Conservation (phyloP, 768 basidiomycete species). For the Mrakia hoshinonis region DNA sequence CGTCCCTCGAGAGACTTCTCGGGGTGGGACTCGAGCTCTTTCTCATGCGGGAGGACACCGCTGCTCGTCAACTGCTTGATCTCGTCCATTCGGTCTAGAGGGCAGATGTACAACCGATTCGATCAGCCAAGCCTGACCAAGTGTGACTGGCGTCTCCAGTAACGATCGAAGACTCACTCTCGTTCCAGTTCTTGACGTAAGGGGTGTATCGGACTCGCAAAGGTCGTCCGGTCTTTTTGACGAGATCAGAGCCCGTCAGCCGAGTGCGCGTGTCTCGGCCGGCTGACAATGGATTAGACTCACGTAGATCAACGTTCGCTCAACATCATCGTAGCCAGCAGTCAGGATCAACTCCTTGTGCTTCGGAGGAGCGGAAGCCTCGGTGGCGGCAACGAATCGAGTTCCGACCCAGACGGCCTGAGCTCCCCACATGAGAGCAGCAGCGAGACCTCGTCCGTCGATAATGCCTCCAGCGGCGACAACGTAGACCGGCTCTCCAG, state of each 20-base stretch:
- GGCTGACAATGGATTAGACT: background rate
- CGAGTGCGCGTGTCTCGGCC: background rate
- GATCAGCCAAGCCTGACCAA: no score
- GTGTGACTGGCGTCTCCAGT: no score
- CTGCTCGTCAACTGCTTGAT: constrained; percentile 71
- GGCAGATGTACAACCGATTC: constrained; percentile 33
- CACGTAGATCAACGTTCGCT: constrained; percentile 14
- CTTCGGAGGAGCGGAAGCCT: constrained; percentile 64
- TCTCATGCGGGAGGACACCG: constrained; percentile 67
- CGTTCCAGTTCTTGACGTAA: constrained; percentile 71
- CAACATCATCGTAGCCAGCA: constrained; percentile 25
- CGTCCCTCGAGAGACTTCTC: constrained; percentile 53
- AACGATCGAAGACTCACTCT: constrained; percentile 43
- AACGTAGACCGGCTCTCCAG: constrained; percentile 68
- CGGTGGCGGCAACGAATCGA: constrained; percentile 66
- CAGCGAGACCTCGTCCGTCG: constrained; percentile 77
- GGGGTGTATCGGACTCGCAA: constrained; percentile 74
- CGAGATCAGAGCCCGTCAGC: background rate
- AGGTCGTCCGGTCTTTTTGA: constrained; percentile 60
- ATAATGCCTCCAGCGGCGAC: constrained; percentile 86
- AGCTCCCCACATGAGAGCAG: constrained; percentile 76
- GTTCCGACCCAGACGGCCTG: constrained; percentile 77
- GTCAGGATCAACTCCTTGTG: constrained; percentile 62
- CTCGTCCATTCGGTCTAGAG: constrained; percentile 52
- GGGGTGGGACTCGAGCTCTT: constrained; percentile 68